Evolutionary conservation across 345 rosid genomes (phyloP).

Genomic region (Melastoma malabathricum): DNA sequence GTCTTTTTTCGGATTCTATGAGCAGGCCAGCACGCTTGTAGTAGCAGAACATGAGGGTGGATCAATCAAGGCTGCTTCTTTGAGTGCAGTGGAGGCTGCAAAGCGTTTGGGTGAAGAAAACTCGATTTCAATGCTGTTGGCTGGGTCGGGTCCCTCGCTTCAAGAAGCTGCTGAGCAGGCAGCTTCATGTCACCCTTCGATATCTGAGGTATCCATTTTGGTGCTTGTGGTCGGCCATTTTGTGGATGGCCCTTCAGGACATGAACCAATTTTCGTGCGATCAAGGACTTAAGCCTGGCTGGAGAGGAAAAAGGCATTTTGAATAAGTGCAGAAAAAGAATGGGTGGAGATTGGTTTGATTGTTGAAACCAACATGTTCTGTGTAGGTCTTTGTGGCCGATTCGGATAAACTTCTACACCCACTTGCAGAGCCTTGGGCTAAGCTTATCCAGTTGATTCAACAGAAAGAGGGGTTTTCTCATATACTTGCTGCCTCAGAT

Average conservation of each 20-base stretch:
- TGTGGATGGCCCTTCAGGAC: too few relatives aligned
- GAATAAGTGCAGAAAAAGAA: not conserved
- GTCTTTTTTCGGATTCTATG: not conserved
- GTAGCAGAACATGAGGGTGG: slow-evolving; percentile 79
- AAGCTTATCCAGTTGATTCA: slow-evolving; percentile 64
- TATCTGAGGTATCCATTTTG: slow-evolving; percentile 41
- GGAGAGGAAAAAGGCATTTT: not conserved
- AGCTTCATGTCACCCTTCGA: slow-evolving; percentile 59
- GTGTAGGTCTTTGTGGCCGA: slow-evolving; percentile 81
- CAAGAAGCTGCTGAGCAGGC: slow-evolving; percentile 63
- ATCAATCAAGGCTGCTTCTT: slow-evolving; percentile 37
- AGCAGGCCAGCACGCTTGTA: slow-evolving; percentile 62
- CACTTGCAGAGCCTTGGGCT: slow-evolving; percentile 90
- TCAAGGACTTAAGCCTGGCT: not conserved
- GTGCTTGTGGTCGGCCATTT: not conserved
- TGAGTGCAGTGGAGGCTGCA: slow-evolving; percentile 77
- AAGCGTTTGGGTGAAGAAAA: slow-evolving; percentile 35
- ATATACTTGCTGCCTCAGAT: slow-evolving; percentile 58
- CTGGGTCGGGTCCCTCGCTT: slow-evolving; percentile 77
- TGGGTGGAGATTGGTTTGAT: not conserved
- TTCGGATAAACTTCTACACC: slow-evolving; percentile 53
- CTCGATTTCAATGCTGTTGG: slow-evolving; percentile 55
- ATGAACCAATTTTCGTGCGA: not conserved
- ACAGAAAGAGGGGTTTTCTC: slow-evolving; percentile 51
- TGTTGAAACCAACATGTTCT: slow-evolving; percentile 5